A percentile compares a stretch with the other conserved stretches of the same genome.
These are phyloP conservation scores for Pistacia vera DNA, from an alignment of 345 rosid species.

Conservation along the genomic window DNA sequence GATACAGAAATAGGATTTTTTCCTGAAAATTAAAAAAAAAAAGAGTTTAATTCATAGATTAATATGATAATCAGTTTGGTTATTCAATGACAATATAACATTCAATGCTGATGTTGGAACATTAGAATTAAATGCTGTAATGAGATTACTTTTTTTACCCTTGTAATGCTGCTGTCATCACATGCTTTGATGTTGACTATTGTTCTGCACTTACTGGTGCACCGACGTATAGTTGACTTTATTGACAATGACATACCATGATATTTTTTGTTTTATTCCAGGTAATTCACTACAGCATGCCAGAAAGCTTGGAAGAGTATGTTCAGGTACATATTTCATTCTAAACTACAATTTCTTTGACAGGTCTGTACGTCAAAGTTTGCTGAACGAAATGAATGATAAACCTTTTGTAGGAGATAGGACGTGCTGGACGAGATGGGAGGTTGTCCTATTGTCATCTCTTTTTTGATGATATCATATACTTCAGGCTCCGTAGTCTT, in stretches of 20 bases:
- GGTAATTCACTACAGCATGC: conserved; percentile 93
- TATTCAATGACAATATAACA: too few relatives aligned
- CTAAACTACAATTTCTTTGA: conserved; percentile 12
- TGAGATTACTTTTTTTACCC: not conserved
- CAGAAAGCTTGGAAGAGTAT: conserved; percentile 98
- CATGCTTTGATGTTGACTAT: not conserved
- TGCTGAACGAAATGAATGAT: conserved; percentile 21
- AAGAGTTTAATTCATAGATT: not conserved
- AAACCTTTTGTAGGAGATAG: conserved; percentile 64
- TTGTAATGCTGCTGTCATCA: not conserved
- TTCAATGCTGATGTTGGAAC: too few relatives aligned
- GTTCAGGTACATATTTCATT: conserved; percentile 69
- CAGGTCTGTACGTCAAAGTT: conserved; percentile 15
- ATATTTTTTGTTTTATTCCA: conserved; percentile 33
- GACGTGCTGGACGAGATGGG: conserved; percentile 98
- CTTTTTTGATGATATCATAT: conserved; percentile 70
- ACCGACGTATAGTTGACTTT: not conserved
- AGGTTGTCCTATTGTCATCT: conserved; percentile 85
- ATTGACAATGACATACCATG: not conserved
- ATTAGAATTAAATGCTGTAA: too few relatives aligned
- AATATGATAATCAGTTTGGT: not conserved
- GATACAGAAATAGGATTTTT: not conserved
- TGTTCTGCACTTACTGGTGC: not conserved
- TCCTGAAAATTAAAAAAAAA: not conserved
- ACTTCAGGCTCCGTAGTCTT: conserved; percentile 90